phyloP scores from a whole-genome alignment of 257 asterid species.

The Haberlea rhodopensis region DNA sequence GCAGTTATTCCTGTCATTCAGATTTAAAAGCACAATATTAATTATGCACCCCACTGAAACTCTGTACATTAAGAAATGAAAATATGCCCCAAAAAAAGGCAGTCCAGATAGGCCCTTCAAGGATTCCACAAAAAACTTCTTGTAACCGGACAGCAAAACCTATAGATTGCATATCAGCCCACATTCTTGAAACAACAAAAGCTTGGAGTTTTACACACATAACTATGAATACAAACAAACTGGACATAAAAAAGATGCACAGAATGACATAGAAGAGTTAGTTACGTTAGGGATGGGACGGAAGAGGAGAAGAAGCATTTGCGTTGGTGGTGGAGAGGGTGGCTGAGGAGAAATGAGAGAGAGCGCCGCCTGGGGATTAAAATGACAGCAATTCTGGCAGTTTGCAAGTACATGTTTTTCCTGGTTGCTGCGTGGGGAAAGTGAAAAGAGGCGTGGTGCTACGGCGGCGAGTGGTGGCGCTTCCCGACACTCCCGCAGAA shows the following conservation, averaged over 20 bases:
- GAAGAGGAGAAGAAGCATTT: slow-evolving; percentile 34
- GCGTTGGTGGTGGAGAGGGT: slow-evolving; percentile 38
- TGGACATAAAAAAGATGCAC: neutral
- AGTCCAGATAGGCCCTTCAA: slow-evolving; percentile 8
- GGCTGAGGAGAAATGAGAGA: slow-evolving; percentile 43
- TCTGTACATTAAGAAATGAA: neutral
- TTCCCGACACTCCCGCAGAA: slow-evolving; percentile 20
- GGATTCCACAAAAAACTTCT: neutral
- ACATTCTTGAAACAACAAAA: slow-evolving; percentile 13
- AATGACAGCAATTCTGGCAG: slow-evolving; percentile 61
- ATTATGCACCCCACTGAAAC: neutral
- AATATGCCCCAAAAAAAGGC: neutral
- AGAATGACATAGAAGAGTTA: slow-evolving; percentile 6
- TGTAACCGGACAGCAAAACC: neutral
- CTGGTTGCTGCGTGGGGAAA: slow-evolving; percentile 9
- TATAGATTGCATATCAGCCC: slow-evolving; percentile 18
- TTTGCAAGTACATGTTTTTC: slow-evolving; percentile 47
- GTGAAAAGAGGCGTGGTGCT: neutral
- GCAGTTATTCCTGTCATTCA: neutral
- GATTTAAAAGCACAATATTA: neutral
- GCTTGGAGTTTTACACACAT: neutral
- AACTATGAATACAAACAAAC: neutral
- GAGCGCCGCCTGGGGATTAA: slow-evolving; percentile 63
- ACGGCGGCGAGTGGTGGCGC: slow-evolving; percentile 11
- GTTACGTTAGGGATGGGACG: slow-evolving; percentile 35